A percentile compares a stretch with the other conserved stretches of the same genome.
These are phyloP conservation scores for Hippophae gyantsensis DNA, from an alignment of 306 rosid species.

Conservation along the genomic window DNA sequence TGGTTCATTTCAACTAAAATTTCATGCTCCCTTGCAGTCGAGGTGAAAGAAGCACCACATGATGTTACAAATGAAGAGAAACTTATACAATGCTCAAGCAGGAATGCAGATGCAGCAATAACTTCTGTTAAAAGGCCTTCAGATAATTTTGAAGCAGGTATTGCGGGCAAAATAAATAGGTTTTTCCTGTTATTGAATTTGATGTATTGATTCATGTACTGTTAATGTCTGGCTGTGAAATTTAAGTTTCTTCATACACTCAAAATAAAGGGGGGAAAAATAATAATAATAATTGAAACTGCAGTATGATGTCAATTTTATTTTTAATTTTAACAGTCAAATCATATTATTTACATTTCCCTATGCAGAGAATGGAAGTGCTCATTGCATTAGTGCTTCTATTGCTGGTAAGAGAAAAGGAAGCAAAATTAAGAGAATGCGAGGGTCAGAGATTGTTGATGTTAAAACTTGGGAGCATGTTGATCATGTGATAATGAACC, in stretches of 20 bases:
- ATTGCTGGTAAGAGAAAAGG: conserved; percentile 40
- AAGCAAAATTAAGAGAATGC: conserved; percentile 56
- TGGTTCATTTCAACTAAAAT: conserved; percentile 21
- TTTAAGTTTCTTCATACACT: conserved; percentile 8
- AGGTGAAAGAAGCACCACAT: conserved; percentile 31
- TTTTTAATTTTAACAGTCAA: not conserved
- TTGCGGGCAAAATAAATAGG: conserved; percentile 12
- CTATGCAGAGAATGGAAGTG: conserved; percentile 37
- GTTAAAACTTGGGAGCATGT: conserved; percentile 67
- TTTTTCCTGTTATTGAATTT: conserved; percentile 9
- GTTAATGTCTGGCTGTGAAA: conserved; percentile 1
- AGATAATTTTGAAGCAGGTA: conserved; percentile 52
- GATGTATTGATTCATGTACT: conserved; percentile 10
- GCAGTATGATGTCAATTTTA: not conserved
- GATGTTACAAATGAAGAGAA: conserved; percentile 19
- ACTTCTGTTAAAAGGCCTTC: conserved; percentile 67
- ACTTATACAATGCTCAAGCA: conserved; percentile 22
- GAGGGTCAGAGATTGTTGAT: conserved; percentile 29
- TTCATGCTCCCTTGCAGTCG: conserved; percentile 39
- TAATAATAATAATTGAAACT: not conserved
- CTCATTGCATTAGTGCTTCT: conserved; percentile 17
- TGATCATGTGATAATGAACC: conserved; percentile 85
- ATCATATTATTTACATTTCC: conserved; percentile 11
- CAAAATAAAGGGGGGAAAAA: too few relatives aligned
- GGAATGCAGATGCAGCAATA: conserved; percentile 30